Evolutionary conservation across 306 rosid genomes (phyloP), one percentile per base, ranked within the genome.

Genomic region (Dicorynia guianensis): DNA sequence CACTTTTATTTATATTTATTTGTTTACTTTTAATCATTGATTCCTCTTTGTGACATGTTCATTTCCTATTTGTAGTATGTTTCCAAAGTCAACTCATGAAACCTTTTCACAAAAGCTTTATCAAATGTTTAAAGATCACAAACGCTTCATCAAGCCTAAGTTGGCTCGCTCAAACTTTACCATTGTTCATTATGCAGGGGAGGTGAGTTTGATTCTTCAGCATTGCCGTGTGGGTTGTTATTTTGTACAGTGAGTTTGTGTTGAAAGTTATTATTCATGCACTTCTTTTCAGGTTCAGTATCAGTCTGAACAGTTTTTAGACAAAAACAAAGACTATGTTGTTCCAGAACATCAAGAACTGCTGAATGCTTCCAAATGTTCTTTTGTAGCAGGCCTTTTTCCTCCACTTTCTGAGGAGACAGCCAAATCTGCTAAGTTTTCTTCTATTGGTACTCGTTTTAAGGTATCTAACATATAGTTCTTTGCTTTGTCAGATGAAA

Each of bases 311-410:
- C 97, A 49, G 5, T 92, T 95, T 87, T 50, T 95, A 57, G 97
- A 92, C 87, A 92, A 92, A 83, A 92, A 95, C 87, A 94, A 94
- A 86, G 96, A 94, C 81, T 94, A 94, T 77, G 89, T 94, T 67
- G 98, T 94, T 77, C 86, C 96, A 44, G 96, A 95, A 80, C 98
- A 95, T 86, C 97, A 89, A 90, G 93, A 88, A 71, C 82, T 95
- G 88, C 84, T 95, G 71, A 87, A 91, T 84, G 69, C 92, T 79
- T 95, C 98, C 60, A 79, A 73, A 76, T 95, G 98, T 85, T 56
- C 91, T 71, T 95, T 95, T 80, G 96, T 95, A 79, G 87, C 93
- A 30, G 83, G 84, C 62, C 95, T 95, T 78, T 90, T 87, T 73
- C 91, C 96, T 81, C 83, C 97, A 61, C 84, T 87, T 72, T 75